phyloP scores from a whole-genome alignment of 139 green algal species.

The Auxenochlorella pyrenoidosa region DNA sequence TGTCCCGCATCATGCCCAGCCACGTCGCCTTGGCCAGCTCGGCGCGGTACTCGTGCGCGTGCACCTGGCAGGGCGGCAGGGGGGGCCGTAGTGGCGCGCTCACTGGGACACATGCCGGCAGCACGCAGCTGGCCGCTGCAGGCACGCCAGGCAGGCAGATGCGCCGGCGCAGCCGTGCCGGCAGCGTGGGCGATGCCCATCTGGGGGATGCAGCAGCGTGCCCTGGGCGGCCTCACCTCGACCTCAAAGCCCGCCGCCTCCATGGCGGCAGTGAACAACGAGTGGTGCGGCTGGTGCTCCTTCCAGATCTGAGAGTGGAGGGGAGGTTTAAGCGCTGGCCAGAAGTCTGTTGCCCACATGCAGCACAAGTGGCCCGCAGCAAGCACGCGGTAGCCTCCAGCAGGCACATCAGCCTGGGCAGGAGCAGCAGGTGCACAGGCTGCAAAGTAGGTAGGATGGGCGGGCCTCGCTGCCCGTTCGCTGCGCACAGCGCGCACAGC shows the following conservation, averaged over 20 bases:
- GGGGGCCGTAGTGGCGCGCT: background rate
- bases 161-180: no score
- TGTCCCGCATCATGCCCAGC: conserved; percentile 32
- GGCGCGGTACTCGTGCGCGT: conserved; percentile 14
- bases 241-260: conserved; percentile 16
- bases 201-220: background rate
- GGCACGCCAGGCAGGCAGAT: no score
- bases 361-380: background rate
- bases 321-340: background rate
- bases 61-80: background rate
- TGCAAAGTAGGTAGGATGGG: no score
- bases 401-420: background rate
- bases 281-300: conserved; percentile 31
- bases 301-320: conserved; percentile 36
- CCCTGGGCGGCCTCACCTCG: background rate
- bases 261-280: conserved; percentile 3
- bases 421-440: no score
- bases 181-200: no score
- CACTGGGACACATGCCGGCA: background rate
- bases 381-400: no score
- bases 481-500: no score
- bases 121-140: background rate
- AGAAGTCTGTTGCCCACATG: background rate
- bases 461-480: no score
- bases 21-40: conserved; percentile 21